phyloP scores from a whole-genome alignment of 1,284 basidiomycete genomes.

The Trichosporon faecale region DNA sequence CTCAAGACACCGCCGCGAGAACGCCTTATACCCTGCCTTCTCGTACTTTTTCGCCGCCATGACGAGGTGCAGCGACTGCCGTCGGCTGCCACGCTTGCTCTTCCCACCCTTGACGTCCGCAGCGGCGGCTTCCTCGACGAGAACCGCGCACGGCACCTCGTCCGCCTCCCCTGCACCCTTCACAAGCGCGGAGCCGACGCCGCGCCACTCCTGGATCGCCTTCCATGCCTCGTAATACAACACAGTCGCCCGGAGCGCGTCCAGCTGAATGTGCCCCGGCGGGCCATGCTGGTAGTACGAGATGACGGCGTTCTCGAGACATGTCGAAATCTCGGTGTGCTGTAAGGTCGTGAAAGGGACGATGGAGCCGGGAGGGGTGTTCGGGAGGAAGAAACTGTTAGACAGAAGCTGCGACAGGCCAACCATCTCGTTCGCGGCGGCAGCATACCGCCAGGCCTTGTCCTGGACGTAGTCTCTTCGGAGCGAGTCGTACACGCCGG shows the following conservation, averaged over 20 bases:
- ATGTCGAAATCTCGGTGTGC: slow-evolving; percentile 47
- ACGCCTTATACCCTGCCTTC: slow-evolving; percentile 56
- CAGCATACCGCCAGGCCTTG: slow-evolving; percentile 49
- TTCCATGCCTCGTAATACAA: slow-evolving; percentile 53
- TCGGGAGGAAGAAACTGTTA: slow-evolving; percentile 44
- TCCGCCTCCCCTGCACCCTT: slow-evolving; percentile 52
- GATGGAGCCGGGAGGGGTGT: slow-evolving; percentile 31
- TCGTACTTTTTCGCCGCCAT: slow-evolving; percentile 57
- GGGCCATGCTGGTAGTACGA: slow-evolving; percentile 37
- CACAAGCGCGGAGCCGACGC: slow-evolving; percentile 44
- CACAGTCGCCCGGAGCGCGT: slow-evolving; percentile 49
- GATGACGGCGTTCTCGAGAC: slow-evolving; percentile 50
- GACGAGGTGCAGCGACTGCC: slow-evolving; percentile 54
- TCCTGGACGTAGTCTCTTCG: slow-evolving; percentile 63
- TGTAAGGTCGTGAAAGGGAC: slow-evolving; percentile 44
- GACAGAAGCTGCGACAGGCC: slow-evolving; percentile 47
- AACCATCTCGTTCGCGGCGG: slow-evolving; percentile 53
- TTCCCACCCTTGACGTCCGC: slow-evolving; percentile 49
- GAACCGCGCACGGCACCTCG: slow-evolving; percentile 55
- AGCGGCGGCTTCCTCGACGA: slow-evolving; percentile 57
- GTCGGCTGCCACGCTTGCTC: slow-evolving; percentile 39
- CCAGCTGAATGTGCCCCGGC: slow-evolving; percentile 45
- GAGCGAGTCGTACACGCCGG: slow-evolving; percentile 77
- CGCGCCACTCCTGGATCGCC: slow-evolving; percentile 46
- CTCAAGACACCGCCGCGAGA: slow-evolving; percentile 52